Percentiles rank a stretch among this genome's conserved stretches.
These are phyloP conservation scores for Mycena sp. DNA, from an alignment of 1,284 basidiomycete genomes.

Conservation along the genomic window DNA sequence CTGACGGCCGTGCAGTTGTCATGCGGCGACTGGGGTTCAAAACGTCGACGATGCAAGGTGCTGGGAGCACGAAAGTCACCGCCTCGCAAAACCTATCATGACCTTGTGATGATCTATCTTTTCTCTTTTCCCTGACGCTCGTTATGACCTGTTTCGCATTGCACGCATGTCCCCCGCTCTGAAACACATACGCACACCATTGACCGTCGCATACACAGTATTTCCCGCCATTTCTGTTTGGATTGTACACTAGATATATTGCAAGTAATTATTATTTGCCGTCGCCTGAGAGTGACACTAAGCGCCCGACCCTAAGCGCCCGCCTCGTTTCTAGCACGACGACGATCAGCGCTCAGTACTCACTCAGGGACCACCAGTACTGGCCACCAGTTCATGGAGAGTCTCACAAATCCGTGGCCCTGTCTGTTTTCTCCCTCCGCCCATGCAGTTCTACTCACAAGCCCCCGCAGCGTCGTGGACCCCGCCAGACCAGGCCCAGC, in stretches of 20 bases:
- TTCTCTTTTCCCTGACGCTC: constrained; percentile 40
- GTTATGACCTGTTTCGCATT: constrained; percentile 46
- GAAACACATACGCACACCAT: constrained; percentile 35
- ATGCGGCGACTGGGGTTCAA: constrained; percentile 91
- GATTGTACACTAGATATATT: constrained; percentile 39
- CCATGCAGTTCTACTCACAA: not conserved
- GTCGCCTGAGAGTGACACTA: not conserved
- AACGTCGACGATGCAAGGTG: constrained; percentile 77
- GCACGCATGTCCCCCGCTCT: constrained; percentile 40
- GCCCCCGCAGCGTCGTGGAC: too few relatives aligned
- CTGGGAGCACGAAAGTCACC: constrained; percentile 58
- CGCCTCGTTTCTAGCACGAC: too few relatives aligned
- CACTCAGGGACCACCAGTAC: not conserved
- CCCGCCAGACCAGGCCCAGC: not conserved
- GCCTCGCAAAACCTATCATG: constrained; percentile 49
- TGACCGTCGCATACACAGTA: constrained; percentile 22
- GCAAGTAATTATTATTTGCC: constrained; percentile 33
- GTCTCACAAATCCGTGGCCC: constrained; percentile 16
- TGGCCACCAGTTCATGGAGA: not conserved
- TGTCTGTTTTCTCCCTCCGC: not conserved
- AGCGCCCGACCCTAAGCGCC: not conserved
- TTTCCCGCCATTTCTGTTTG: constrained; percentile 10
- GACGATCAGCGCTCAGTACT: too few relatives aligned
- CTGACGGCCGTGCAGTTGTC: constrained; percentile 51
- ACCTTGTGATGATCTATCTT: constrained; percentile 39